Evolutionary conservation across 2,329 filamentous ascomycete genomes (phyloP).

Genomic region (Fusarium gaditjirri): DNA sequence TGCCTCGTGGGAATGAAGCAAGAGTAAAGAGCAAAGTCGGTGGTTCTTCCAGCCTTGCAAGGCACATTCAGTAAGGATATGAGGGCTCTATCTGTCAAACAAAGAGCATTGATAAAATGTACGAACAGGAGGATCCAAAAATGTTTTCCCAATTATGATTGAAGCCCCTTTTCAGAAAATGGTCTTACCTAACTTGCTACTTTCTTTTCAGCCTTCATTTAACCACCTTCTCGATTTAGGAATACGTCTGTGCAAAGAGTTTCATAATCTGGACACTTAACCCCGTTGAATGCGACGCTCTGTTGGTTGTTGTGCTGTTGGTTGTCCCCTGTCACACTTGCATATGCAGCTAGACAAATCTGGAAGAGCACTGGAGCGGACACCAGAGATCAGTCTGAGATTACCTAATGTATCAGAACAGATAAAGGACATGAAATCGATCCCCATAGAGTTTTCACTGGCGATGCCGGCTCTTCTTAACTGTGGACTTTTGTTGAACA

Average conservation of each 20-base stretch:
- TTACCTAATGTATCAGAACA: rapidly evolving
- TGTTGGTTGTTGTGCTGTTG: background rate
- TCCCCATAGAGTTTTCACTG: rapidly evolving
- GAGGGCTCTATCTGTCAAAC: too few species aligned
- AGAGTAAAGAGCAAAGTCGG: too few species aligned
- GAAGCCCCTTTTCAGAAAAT: background rate
- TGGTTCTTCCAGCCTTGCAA: too few species aligned
- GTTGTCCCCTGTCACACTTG: background rate
- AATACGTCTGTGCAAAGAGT: rapidly evolving
- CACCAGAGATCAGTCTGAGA: rapidly evolving
- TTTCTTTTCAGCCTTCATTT: background rate
- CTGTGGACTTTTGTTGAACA: rapidly evolving
- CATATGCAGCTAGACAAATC: background rate
- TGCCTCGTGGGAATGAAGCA: too few species aligned
- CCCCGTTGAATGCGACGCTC: background rate
- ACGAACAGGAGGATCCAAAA: too few species aligned
- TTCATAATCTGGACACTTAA: rapidly evolving
- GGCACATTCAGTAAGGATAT: too few species aligned
- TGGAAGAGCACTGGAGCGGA: background rate
- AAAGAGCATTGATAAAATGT: too few species aligned
- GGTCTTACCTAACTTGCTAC: background rate
- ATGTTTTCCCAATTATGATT: rapidly evolving
- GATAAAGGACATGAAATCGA: rapidly evolving
- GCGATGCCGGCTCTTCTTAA: background rate
- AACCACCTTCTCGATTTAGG: background rate